These are phyloP conservation scores for Quercus phellos DNA, from an alignment of 331 rosid species.

Conservation along the genomic window DNA sequence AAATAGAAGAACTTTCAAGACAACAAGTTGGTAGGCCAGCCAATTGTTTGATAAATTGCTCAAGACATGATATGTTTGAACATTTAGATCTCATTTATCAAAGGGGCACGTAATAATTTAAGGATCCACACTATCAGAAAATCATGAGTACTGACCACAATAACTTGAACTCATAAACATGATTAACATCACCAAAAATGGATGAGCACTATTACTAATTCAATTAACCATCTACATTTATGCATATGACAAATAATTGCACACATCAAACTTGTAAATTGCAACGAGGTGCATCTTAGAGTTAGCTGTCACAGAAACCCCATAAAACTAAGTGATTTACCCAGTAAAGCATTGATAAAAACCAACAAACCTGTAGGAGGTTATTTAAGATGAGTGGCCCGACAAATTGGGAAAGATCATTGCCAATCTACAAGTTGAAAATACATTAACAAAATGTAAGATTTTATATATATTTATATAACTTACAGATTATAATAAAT, in stretches of 20 bases:
- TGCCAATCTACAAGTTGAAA: slow-evolving; percentile 64
- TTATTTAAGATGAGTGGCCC: slow-evolving; percentile 83
- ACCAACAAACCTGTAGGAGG: slow-evolving; percentile 66
- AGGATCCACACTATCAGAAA: not conserved
- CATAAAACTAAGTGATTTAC: not conserved
- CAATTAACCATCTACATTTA: not conserved
- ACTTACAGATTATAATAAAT: not conserved
- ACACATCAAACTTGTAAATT: not conserved
- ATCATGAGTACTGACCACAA: not conserved
- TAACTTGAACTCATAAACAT: not conserved
- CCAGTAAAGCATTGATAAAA: slow-evolving; percentile 17
- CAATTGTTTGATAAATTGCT: not conserved
- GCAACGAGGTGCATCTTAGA: not conserved
- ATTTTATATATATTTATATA: not conserved
- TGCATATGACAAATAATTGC: not conserved
- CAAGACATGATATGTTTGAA: not conserved
- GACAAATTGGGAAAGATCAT: slow-evolving; percentile 76
- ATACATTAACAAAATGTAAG: slow-evolving; percentile 14
- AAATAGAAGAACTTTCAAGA: not conserved
- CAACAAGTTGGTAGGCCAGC: too few relatives aligned
- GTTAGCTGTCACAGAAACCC: not conserved
- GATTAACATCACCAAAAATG: not conserved
- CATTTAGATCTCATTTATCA: too few relatives aligned
- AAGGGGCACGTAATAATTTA: not conserved
- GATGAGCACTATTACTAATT: not conserved